Evolutionary conservation across 352 stramenopile species (phyloP).

Genomic region (Globisporangium middletonii): DNA sequence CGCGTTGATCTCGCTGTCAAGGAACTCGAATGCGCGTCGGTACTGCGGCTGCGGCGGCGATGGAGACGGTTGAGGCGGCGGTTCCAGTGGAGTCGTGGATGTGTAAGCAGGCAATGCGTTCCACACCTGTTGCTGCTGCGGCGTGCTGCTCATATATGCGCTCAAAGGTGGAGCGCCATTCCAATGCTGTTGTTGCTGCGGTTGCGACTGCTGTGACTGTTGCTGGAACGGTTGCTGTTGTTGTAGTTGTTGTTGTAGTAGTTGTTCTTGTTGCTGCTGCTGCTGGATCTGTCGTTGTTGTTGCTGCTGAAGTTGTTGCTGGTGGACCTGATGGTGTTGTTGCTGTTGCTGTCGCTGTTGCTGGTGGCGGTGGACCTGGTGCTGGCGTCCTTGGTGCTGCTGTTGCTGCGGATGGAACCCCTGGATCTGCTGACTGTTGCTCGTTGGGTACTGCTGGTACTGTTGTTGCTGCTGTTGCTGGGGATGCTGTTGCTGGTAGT

Average conservation of each 20-base stretch:
- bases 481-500: slow-evolving; percentile 16
- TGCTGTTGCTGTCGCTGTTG: slow-evolving; percentile 6
- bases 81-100: neutral
- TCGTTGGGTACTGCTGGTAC: no score
- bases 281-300: neutral
- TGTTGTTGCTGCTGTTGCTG: slow-evolving; percentile 13
- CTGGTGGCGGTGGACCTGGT: neutral
- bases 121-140: slow-evolving; percentile 12
- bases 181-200: slow-evolving; percentile 13
- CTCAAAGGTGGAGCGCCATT: slow-evolving; percentile 2
- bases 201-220: slow-evolving; percentile 1
- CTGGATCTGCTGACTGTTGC: no score
- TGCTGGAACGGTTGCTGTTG: slow-evolving; percentile 8
- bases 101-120: neutral
- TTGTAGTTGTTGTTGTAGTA: slow-evolving; percentile 14
- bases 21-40: slow-evolving; percentile 2
- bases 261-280: slow-evolving; percentile 10
- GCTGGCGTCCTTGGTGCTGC: no score
- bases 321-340: neutral
- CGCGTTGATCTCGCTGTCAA: slow-evolving; percentile 4
- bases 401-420: no score
- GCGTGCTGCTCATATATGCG: slow-evolving; percentile 2
- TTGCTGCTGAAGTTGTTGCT: neutral
- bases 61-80: neutral
- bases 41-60: slow-evolving; percentile 1